These are phyloP conservation scores for Solioccasus polychromus DNA, from an alignment of 768 basidiomycete species.

Conservation along the genomic window DNA sequence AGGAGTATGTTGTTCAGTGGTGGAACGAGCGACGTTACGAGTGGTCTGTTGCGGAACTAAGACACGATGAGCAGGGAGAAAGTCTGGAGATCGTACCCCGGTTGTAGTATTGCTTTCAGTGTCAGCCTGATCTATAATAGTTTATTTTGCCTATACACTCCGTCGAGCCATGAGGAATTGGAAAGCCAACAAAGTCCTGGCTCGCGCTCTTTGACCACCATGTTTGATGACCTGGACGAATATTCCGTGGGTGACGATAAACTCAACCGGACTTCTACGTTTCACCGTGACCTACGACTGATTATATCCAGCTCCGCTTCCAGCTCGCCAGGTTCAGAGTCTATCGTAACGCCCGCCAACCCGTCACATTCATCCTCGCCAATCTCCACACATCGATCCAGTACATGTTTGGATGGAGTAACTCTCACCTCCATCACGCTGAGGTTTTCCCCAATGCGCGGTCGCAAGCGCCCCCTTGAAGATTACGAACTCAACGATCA, in stretches of 20 bases:
- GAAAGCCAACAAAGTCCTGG: too few relatives aligned
- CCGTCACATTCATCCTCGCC: conserved; percentile 29
- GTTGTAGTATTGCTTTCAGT: conserved; percentile 12
- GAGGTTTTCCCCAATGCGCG: conserved; percentile 21
- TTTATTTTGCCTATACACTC: too few relatives aligned
- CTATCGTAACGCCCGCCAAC: conserved; percentile 23
- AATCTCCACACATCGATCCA: conserved; percentile 29
- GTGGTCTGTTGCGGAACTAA: conserved; percentile 15
- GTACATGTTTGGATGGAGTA: conserved; percentile 32
- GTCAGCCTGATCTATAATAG: too few relatives aligned
- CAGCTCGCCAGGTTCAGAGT: conserved; percentile 29
- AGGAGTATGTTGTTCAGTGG: conserved; percentile 58
- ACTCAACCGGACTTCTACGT: conserved; percentile 1
- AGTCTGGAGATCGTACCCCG: conserved; percentile 2
- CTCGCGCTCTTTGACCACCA: background rate
- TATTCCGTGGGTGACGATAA: background rate
- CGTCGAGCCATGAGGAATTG: too few relatives aligned
- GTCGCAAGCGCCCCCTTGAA: conserved; percentile 17
- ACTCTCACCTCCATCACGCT: conserved; percentile 23
- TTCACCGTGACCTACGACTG: conserved; percentile 9
- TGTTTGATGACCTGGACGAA: conserved; percentile 6
- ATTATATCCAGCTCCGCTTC: conserved; percentile 29
- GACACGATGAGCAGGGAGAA: background rate
- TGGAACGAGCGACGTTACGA: conserved; percentile 34
- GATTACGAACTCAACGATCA: conserved; percentile 13